Evolutionary conservation across 805 yeast genomes (phyloP), one percentile per base, ranked within the genome.

Genomic region (Wickerhamiella musiphila): DNA sequence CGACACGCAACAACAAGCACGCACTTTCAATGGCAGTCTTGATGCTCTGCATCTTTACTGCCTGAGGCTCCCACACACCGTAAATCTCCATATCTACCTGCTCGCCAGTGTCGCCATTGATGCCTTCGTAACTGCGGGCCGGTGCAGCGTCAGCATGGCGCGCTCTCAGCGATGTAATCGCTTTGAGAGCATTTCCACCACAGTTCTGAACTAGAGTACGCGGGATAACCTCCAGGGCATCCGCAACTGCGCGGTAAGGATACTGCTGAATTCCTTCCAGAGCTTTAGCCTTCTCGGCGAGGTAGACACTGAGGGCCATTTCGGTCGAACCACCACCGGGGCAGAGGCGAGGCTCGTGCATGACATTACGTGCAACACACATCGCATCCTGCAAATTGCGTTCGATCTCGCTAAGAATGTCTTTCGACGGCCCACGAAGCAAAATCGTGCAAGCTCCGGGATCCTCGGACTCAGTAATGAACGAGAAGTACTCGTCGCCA

Each of bases 271-370:
- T 77, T 39, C 96, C 98, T 54, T 83, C 94, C 44, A 90, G 70
- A 31, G 73, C 66, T 61, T 83, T 86, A 31, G 96, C 94, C 59
- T 71, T 76, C 53, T 84, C 94, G 12, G 93, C 68, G 38, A 90
- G 65, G 43, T 66, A 71, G 19, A 90, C 95, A 37, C 86, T 67
- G 24, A 90, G 83, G 3, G 96, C 96, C 96, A 90, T 90, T 61
- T 90, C 98, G 18, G 95, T 86, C 33, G 99, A 98, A 47, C 99
- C 98, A 39, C 98, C 99, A 48, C 99, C 99, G 31, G 99, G 99
- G 2, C 94, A 68, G 51, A 90, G 67, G 26, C 84, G 71, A 32
- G 99, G 98, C 54, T 86, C 93, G 45, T 86, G 73, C 65, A 82
- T 68, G 22, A 90, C 94, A 51, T 90, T 90, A 56, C 94, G 72